Base-by-base conservation (phyloP, 495 filamentous ascomycete species). In the Aspergillus sclerotioniger region DNA sequence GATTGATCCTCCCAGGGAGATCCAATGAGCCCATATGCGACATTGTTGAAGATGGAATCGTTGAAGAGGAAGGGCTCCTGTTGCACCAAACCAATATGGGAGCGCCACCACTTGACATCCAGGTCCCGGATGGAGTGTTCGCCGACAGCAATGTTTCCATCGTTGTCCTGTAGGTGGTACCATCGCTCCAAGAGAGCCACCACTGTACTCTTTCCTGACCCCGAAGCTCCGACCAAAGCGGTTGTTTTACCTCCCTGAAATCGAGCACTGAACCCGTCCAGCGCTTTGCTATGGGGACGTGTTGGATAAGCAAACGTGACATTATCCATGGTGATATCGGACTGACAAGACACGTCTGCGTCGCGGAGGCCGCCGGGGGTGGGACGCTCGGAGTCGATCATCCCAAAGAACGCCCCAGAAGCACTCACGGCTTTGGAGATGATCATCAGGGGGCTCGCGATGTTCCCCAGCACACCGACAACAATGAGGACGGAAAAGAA, bases 11-110 rank as follows among this genome's bases (percentile, higher is more conserved):
- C 85, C 77, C 74, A 83, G 44, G 80, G 67, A 1, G 82, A 82
- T 8, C 84, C 87, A 21, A 84, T 71, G 7, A 89, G 73, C 1
- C 87, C 87, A 52, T 83, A 81, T 17, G 77, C 74, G 0, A 90
- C 82, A 59, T 90, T 91, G 29, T 82, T 71, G 60, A 78, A 85
- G 41, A 91, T 85, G 3, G 84, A 82, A 45, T 82, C 78, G 61
- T 86, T 86, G 68, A 91, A 91, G 2, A 91, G 75, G 57, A 87
- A 83, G 13, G 87, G 85, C 57, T 90, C 86, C 67, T 90, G 85
- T 57, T 85, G 83, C 0, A 89, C 86, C 9, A 89, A 75, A 2
- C 84, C 82, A 58, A 89, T 88, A 52, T 86, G 81, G 3, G 76
- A 71, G 46, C 85, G 73, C 80, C 80, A 85, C 85, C 85, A 87